phyloP scores from a whole-genome alignment of 257 asterid species.

The Solanum chiquidenum region DNA sequence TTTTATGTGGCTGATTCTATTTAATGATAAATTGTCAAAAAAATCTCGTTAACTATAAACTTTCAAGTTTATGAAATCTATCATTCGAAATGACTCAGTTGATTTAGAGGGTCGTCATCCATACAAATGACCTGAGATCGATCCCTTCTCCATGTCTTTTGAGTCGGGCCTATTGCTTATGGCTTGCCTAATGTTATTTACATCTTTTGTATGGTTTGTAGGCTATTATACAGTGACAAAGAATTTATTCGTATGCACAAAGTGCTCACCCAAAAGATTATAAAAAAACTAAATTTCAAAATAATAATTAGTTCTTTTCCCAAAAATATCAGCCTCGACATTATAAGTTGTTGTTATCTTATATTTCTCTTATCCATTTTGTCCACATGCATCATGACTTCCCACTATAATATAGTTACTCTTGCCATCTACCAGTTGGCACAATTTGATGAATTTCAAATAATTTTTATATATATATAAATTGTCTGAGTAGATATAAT shows the following conservation, averaged over 20 bases:
- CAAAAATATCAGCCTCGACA: neutral
- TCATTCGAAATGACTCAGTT: too few species aligned
- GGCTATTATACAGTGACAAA: accelerated
- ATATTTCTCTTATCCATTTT: neutral
- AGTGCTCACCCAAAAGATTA: too few species aligned
- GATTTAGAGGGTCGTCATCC: too few species aligned
- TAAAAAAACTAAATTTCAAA: too few species aligned
- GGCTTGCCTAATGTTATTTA: too few species aligned
- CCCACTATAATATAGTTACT: neutral
- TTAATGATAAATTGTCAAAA: too few species aligned
- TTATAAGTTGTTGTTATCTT: neutral
- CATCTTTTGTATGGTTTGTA: accelerated
- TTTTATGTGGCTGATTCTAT: too few species aligned
- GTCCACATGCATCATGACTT: neutral
- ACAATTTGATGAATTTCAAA: neutral
- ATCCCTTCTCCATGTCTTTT: too few species aligned
- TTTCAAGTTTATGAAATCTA: neutral
- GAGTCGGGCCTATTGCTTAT: accelerated
- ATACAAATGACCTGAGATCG: too few species aligned
- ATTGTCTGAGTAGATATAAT: neutral
- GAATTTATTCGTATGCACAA: accelerated
- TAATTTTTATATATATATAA: neutral
- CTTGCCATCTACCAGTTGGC: neutral
- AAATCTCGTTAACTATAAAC: neutral
- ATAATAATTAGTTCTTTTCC: neutral